These are phyloP conservation scores for Termitomyces sp. DNA, from an alignment of 768 basidiomycete genomes.

Conservation along the genomic window DNA sequence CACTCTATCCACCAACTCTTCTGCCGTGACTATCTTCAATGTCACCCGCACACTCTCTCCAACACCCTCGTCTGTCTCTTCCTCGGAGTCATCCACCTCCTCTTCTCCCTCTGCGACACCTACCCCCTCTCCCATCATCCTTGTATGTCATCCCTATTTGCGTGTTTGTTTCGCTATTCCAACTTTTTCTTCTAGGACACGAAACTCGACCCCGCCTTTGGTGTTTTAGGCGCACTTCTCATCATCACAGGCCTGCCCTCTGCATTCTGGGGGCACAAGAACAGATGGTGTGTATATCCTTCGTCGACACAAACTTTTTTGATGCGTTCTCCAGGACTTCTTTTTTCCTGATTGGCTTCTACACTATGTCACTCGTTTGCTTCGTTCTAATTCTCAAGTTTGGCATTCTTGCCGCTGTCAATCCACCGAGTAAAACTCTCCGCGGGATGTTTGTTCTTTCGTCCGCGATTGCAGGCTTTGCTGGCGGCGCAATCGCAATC, in stretches of 20 bases:
- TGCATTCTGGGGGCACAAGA: slow-evolving; percentile 92
- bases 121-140: slow-evolving; percentile 37
- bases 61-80: slow-evolving; percentile 35
- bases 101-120: slow-evolving; percentile 42
- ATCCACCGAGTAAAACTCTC: slow-evolving; percentile 73
- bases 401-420: slow-evolving; percentile 81
- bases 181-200: slow-evolving; percentile 42
- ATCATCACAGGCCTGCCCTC: slow-evolving; percentile 88
- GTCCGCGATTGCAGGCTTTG: slow-evolving; percentile 72
- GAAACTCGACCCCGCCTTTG: slow-evolving; percentile 82
- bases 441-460: slow-evolving; percentile 91
- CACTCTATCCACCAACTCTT: slow-evolving; percentile 45
- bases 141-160: slow-evolving; percentile 25
- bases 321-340: slow-evolving; percentile 61
- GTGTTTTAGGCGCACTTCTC: slow-evolving; percentile 82
- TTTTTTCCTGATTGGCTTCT: slow-evolving; percentile 91
- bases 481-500: slow-evolving; percentile 81
- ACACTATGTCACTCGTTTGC: slow-evolving; percentile 82
- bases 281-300: slow-evolving; percentile 68
- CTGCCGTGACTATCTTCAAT: slow-evolving; percentile 61
- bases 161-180: slow-evolving; percentile 21
- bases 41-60: slow-evolving; percentile 54
- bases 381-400: slow-evolving; percentile 85
- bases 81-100: slow-evolving; percentile 32
- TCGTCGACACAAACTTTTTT: slow-evolving; percentile 10